Conservation (phyloP, 2,329 filamentous ascomycete genomes). For the Helotiales sp. region DNA sequence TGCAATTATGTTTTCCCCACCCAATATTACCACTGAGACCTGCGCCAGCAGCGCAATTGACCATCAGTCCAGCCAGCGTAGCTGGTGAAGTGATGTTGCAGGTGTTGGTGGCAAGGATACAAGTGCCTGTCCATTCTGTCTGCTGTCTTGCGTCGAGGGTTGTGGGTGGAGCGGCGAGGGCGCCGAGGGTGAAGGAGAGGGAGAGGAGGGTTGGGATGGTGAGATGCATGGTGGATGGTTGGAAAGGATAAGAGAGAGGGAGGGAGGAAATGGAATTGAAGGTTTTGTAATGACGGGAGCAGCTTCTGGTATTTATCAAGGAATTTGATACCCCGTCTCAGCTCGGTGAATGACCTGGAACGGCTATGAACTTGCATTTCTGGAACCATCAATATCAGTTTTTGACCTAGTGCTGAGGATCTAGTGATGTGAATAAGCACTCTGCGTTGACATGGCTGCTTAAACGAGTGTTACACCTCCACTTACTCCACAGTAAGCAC, state of each 20-base stretch:
- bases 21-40: neutral
- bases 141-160: neutral
- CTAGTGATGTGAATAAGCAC: neutral
- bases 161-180: neutral
- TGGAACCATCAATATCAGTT: neutral
- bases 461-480: neutral
- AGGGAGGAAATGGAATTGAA: too few relatives aligned
- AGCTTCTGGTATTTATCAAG: neutral
- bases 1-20: neutral
- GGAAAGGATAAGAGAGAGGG: too few relatives aligned
- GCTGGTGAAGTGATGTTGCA: neutral
- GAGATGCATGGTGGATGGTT: neutral
- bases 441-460: neutral
- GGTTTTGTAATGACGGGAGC: neutral
- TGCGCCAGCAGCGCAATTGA: neutral
- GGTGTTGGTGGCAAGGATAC: neutral
- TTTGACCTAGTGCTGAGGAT: neutral
- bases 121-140: neutral
- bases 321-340: neutral
- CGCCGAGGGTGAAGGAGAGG: neutral
- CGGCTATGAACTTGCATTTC: neutral
- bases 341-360: too few relatives aligned
- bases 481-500: neutral
- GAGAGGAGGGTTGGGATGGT: neutral
- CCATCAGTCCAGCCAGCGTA: neutral